These are phyloP conservation scores for Jasminum sambac DNA, from an alignment of 257 asterid species.

Conservation along the genomic window DNA sequence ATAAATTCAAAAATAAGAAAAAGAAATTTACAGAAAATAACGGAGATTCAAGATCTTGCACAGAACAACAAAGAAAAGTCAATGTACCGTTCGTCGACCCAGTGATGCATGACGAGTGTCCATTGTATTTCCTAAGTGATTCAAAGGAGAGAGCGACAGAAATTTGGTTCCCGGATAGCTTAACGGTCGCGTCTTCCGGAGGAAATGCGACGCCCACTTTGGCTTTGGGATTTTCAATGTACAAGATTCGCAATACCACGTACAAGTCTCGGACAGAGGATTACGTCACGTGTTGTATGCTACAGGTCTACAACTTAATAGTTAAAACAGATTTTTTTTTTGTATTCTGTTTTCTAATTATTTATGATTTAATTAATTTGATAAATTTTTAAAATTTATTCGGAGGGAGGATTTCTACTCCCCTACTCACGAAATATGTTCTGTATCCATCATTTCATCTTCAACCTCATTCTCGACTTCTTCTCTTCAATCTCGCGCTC, in stretches of 20 bases:
- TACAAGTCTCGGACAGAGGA: no score
- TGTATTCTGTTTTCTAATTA: no score
- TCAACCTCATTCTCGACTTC: no score
- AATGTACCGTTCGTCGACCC: conserved; percentile 81
- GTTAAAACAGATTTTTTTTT: no score
- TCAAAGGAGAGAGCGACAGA: neutral
- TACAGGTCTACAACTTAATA: no score
- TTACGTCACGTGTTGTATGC: no score
- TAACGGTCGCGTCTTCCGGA: neutral
- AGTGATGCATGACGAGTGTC: conserved; percentile 87
- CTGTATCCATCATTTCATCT: no score
- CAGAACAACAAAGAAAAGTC: conserved; percentile 8
- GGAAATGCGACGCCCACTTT: neutral
- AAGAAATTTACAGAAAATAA: neutral
- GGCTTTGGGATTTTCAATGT: neutral
- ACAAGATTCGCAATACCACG: neutral
- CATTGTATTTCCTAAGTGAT: conserved; percentile 34
- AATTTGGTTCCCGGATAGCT: neutral
- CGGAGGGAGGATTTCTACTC: no score
- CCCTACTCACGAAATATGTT: no score
- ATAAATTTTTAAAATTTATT: no score
- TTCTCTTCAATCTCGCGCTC: no score
- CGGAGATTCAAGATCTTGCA: conserved; percentile 1
- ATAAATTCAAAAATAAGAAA: neutral
- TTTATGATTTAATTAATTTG: no score